A percentile compares a stretch with the other conserved stretches of the same genome.
Evolutionary conservation across 345 rosid species (phyloP).

Genomic region (Hibiscus tridactylites): DNA sequence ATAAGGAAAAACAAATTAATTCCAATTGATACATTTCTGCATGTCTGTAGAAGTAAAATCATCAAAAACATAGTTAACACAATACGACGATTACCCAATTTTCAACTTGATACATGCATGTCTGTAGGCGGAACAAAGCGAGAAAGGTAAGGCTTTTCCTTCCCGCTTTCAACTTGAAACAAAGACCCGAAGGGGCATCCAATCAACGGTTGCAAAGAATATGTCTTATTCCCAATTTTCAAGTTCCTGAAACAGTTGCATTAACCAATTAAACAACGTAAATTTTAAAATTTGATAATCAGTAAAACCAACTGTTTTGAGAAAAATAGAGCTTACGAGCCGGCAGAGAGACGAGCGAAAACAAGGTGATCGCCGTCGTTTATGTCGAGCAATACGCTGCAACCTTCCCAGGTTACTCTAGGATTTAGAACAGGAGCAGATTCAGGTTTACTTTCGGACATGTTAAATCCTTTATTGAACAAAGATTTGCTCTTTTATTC

Average conservation of each 20-base stretch:
- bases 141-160: slow-evolving; percentile 47
- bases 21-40: background rate
- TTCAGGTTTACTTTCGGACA: slow-evolving; percentile 12
- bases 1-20: background rate
- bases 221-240: slow-evolving; percentile 67
- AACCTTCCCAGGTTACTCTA: slow-evolving; percentile 81
- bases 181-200: slow-evolving; percentile 82
- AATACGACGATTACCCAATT: slow-evolving; percentile 46
- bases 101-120: too few species aligned
- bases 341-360: slow-evolving; percentile 76
- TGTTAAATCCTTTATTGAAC: slow-evolving; percentile 1
- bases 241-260: slow-evolving; percentile 31
- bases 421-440: slow-evolving; percentile 19
- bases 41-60: background rate
- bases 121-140: slow-evolving; percentile 33
- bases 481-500: background rate
- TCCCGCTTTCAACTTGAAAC: slow-evolving; percentile 67
- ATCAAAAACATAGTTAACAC: background rate
- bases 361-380: slow-evolving; percentile 96
- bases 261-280: background rate
- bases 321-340: slow-evolving; percentile 43
- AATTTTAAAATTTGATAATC: background rate
- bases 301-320: background rate
- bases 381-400: slow-evolving; percentile 88
- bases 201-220: slow-evolving; percentile 57